Evolutionary conservation across 23 red algal species (phyloP).

Genomic region (Gracilariopsis chorda): DNA sequence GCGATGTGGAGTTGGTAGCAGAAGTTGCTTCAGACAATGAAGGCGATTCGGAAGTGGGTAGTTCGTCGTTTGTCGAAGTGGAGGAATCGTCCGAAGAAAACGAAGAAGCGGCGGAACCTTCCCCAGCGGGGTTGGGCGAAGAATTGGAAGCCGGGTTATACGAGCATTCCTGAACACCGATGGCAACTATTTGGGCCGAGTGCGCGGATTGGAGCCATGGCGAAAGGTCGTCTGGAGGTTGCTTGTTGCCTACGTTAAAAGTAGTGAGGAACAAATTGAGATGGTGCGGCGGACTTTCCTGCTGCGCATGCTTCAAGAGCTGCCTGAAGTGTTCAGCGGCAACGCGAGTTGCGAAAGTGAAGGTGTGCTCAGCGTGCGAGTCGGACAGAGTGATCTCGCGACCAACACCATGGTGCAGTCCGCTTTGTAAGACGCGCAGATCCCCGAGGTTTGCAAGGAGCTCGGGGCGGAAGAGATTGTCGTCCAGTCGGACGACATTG

Average conservation of each 20-base stretch:
- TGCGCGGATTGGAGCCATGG: slow-evolving; percentile 16
- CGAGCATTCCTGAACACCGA: slow-evolving; percentile 58
- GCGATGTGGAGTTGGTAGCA: not conserved
- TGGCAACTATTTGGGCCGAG: slow-evolving; percentile 21
- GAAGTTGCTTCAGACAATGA: not conserved
- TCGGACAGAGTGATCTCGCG: slow-evolving; percentile 6
- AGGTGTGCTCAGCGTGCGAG: not conserved
- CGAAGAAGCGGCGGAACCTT: not conserved
- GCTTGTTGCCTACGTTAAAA: slow-evolving; percentile 57
- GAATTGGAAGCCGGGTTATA: slow-evolving; percentile 6
- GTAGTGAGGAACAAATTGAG: slow-evolving; percentile 42
- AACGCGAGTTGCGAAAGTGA: slow-evolving; percentile 18
- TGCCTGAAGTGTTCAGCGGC: slow-evolving; percentile 17
- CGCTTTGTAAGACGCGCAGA: slow-evolving; percentile 2
- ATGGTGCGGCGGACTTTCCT: not conserved
- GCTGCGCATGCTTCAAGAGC: slow-evolving; percentile 16
- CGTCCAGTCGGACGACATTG: not conserved
- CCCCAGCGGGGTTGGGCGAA: not conserved
- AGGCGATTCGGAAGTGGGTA: not conserved
- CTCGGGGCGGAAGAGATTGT: not conserved
- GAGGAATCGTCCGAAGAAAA: slow-evolving; percentile 60
- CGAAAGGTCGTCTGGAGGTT: slow-evolving; percentile 49
- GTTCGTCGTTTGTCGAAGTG: not conserved
- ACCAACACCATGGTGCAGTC: slow-evolving; percentile 5
- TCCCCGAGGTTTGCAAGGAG: not conserved